Conservation (phyloP, 306 rosid genomes). For the Abrus pulchellus region DNA sequence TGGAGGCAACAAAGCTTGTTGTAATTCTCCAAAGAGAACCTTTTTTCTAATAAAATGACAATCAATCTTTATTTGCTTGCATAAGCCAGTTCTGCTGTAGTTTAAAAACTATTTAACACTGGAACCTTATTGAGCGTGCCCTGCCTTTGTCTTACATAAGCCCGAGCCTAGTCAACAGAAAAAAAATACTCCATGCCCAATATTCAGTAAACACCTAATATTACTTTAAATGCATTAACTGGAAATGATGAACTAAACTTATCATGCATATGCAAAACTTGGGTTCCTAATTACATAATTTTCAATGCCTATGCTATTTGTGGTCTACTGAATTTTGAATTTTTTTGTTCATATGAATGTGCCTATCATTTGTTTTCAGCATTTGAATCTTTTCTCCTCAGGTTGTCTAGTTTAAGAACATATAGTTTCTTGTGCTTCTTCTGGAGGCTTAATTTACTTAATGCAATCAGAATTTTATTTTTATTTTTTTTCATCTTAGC, state of each 20-base stretch:
- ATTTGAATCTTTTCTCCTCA: constrained; percentile 31
- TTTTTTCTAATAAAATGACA: too few species aligned
- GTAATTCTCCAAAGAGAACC: too few species aligned
- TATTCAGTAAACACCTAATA: background rate
- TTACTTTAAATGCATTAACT: background rate
- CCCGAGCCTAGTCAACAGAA: background rate
- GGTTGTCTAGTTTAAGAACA: background rate
- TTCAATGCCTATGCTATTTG: background rate
- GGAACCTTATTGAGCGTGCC: constrained; percentile 7
- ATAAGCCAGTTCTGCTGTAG: background rate
- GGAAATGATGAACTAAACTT: background rate
- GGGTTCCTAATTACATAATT: background rate
- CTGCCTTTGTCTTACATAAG: background rate
- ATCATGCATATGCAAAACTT: background rate
- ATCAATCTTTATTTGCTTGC: background rate
- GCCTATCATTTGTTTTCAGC: background rate
- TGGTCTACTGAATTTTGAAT: background rate
- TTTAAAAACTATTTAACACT: background rate
- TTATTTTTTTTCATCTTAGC: background rate
- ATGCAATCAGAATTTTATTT: background rate
- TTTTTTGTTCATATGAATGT: constrained; percentile 6
- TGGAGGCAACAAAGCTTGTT: too few species aligned
- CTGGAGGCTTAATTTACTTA: background rate
- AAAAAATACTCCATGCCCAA: background rate
- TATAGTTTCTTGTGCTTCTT: constrained; percentile 24